Conservation (phyloP, 306 rosid species). For the Myrica gale region DNA sequence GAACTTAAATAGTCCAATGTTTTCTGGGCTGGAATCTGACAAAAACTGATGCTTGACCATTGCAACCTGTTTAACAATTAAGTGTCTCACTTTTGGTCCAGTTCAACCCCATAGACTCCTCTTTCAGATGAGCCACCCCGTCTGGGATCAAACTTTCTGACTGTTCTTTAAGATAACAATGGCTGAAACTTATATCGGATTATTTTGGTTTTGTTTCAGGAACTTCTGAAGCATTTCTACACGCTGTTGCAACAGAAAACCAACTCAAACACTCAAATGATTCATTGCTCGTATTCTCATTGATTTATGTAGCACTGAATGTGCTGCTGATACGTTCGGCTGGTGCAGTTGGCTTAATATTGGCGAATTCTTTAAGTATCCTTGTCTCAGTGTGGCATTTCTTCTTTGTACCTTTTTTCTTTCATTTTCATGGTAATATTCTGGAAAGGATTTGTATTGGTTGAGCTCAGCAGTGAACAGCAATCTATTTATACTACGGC, state of each 20-base stretch:
- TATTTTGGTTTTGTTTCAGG: conserved; percentile 48
- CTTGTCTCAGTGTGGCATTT: conserved; percentile 35
- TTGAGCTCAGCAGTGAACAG: not conserved
- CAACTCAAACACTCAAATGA: conserved; percentile 82
- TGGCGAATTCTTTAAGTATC: conserved; percentile 93
- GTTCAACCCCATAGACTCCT: not conserved
- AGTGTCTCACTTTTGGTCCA: not conserved
- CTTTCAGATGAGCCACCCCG: not conserved
- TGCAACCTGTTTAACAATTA: too few species aligned
- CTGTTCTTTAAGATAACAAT: not conserved
- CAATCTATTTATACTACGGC: not conserved
- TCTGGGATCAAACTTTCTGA: not conserved
- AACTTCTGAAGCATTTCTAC: conserved; percentile 92
- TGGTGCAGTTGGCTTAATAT: conserved; percentile 87
- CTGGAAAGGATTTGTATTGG: not conserved
- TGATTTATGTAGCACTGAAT: conserved; percentile 71
- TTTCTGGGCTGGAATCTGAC: not conserved
- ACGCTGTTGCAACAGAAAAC: conserved; percentile 83
- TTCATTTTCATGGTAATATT: conserved; percentile 20
- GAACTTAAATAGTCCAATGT: not conserved
- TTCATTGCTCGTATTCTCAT: conserved; percentile 67
- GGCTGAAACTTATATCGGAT: conserved; percentile 7
- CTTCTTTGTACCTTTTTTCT: conserved; percentile 9
- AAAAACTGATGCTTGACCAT: too few species aligned
- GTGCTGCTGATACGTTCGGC: conserved; percentile 59